Conservation (phyloP, 345 rosid genomes). For the Rhodamnia rubescens region DNA sequence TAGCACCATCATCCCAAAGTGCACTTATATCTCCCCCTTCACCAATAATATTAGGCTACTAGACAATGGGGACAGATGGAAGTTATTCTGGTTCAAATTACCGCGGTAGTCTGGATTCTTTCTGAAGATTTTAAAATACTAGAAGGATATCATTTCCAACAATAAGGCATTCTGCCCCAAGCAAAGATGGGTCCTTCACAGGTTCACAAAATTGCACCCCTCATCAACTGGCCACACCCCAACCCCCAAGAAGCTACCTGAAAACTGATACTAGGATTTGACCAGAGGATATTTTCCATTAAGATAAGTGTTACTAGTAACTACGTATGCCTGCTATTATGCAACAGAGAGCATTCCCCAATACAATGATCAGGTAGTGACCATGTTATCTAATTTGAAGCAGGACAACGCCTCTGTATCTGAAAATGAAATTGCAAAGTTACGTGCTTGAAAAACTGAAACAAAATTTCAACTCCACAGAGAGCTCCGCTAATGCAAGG, state of each 20-base stretch:
- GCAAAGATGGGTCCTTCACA: not conserved
- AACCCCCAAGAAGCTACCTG: not conserved
- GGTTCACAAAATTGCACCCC: not conserved
- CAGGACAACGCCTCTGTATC: not conserved
- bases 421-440: not conserved
- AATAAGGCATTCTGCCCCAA: not conserved
- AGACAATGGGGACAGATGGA: not conserved
- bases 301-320: not conserved
- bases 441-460: not conserved
- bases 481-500: not conserved
- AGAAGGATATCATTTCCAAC: not conserved
- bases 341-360: not conserved
- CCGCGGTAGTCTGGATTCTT: not conserved
- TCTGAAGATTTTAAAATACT: not conserved
- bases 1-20: not conserved
- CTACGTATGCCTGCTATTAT: not conserved
- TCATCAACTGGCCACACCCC: not conserved
- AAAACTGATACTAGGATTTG: not conserved
- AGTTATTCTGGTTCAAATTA: not conserved
- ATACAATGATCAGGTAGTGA: not conserved
- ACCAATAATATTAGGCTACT: not conserved
- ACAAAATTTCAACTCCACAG: not conserved
- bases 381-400: not conserved
- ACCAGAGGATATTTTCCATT: not conserved
- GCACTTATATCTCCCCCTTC: not conserved